Evolutionary conservation across 2,329 filamentous ascomycete genomes (phyloP), one percentile per base, ranked within the genome.

Genomic region (Stemphylium lycopersici): DNA sequence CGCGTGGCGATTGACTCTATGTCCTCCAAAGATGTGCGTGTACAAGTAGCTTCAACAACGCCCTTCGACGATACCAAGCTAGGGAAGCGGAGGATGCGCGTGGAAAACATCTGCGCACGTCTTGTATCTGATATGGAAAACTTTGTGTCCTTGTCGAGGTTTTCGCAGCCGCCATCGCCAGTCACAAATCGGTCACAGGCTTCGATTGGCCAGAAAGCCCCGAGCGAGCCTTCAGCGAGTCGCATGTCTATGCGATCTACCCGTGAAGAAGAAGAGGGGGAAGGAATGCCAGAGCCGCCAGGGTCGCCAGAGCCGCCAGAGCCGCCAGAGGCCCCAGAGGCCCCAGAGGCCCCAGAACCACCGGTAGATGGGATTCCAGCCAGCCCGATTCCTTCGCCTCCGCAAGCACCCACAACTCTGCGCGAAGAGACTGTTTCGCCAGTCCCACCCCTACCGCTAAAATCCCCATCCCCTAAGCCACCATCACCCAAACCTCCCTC

Each of bases 1-100:
- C 80, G 81, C 48, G 81, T 91, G 33, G 82, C 86, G 50, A 82
- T 91, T 4, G 87, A 91, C 60, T 88, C 87, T 3, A 81, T 90
- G 42, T 68, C 67, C 6, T 59, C 70, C 29, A 58, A 60, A 46
- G 61, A 68, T 42, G 48, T 64, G 16, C 59, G 49, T n/a, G 55
- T 72, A n/a, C 50, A 73, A 12, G 34, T 69, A 18, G 57, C 55
- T 5, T 56, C 62, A 31, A 24, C 50, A 6, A 52, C 51, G 12
- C 48, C 49, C 41, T 22, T 52, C 47, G 52, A 52, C 6, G 20
- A 59, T 10, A 80, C 80, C 20, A 88, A 84, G 69, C 79, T 87
- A 54, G 87, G 87, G 18, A 90, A 89, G 69, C 81, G 87, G 20
- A 84, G 86, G 53, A 78, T 90, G 43, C 82, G 80, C 13, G 76